These are phyloP conservation scores for Cercospora nicotianae DNA, from an alignment of 2,329 filamentous ascomycete species.

Conservation along the genomic window DNA sequence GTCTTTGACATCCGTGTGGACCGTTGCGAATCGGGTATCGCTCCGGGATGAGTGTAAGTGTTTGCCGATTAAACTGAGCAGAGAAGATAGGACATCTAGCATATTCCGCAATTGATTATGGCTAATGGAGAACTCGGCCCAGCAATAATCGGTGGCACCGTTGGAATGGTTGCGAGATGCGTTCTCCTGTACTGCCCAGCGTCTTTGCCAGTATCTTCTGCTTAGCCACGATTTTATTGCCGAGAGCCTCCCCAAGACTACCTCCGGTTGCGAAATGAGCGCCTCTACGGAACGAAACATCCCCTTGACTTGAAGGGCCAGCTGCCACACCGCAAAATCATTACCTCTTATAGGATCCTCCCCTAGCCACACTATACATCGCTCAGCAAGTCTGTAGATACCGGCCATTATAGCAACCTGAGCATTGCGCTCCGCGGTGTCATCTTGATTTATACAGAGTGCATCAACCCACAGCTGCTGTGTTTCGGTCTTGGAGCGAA, in stretches of 20 bases:
- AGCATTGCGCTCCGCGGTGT: neutral
- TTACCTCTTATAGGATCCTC: neutral
- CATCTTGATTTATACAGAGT: neutral
- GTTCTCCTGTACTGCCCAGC: neutral
- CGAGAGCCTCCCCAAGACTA: neutral
- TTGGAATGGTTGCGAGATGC: neutral
- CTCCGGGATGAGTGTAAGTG: too few relatives aligned
- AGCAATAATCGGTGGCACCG: neutral
- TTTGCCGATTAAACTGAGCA: too few relatives aligned
- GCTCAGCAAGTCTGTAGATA: neutral
- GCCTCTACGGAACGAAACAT: too few relatives aligned
- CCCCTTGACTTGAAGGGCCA: too few relatives aligned
- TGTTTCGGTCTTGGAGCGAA: neutral
- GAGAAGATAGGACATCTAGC: too few relatives aligned
- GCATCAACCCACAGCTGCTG: neutral
- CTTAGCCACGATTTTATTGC: neutral
- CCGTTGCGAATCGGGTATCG: too few relatives aligned
- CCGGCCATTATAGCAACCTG: neutral
- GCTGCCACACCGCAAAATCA: neutral
- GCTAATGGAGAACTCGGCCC: neutral
- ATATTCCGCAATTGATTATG: neutral
- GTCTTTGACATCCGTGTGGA: too few relatives aligned
- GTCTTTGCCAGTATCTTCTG: neutral
- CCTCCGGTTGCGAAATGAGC: neutral
- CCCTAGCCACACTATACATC: neutral